Evolutionary conservation across 2,329 filamentous ascomycete genomes (phyloP).

Genomic region (Colletotrichum musae): DNA sequence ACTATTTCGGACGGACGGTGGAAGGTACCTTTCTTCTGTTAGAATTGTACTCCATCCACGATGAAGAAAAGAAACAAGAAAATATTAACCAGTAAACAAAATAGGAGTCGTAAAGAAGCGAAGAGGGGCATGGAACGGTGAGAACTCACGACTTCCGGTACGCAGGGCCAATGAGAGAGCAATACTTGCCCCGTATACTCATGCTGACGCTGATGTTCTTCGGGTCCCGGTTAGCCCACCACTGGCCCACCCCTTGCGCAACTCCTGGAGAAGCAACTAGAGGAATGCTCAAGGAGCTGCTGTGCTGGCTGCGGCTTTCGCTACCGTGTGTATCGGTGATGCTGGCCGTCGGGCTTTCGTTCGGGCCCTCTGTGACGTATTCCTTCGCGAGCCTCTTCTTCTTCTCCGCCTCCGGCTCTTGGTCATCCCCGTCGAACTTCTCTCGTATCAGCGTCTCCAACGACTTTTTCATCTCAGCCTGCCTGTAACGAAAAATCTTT

Average conservation of each 20-base stretch:
- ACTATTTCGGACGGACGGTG: conserved; percentile 13
- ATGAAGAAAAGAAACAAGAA: not conserved
- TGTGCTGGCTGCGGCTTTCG: not conserved
- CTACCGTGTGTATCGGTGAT: not conserved
- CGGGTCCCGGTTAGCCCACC: conserved; percentile 12
- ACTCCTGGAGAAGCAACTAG: conserved; percentile 3
- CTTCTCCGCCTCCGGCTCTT: conserved; percentile 12
- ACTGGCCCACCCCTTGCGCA: conserved; percentile 10
- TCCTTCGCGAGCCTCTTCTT: conserved; percentile 16
- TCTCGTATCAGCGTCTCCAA: conserved; percentile 19
- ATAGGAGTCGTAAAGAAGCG: not conserved
- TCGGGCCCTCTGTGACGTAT: not conserved
- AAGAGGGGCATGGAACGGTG: not conserved
- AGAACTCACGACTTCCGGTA: conserved; percentile 18
- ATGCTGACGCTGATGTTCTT: conserved; percentile 13
- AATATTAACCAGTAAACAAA: not conserved
- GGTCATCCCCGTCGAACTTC: conserved; percentile 6
- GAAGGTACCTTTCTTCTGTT: conserved; percentile 11
- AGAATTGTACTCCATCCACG: not conserved
- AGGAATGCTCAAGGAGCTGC: not conserved
- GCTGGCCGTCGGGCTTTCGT: not conserved
- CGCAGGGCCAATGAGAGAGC: conserved; percentile 20
- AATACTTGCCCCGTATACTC: conserved; percentile 17
- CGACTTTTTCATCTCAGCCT: conserved; percentile 19
- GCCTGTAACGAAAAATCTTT: conserved; percentile 6